A percentile compares a stretch with the other conserved stretches of the same genome.
Conservation (phyloP, 345 rosid species). For the Hirschfeldia incana region DNA sequence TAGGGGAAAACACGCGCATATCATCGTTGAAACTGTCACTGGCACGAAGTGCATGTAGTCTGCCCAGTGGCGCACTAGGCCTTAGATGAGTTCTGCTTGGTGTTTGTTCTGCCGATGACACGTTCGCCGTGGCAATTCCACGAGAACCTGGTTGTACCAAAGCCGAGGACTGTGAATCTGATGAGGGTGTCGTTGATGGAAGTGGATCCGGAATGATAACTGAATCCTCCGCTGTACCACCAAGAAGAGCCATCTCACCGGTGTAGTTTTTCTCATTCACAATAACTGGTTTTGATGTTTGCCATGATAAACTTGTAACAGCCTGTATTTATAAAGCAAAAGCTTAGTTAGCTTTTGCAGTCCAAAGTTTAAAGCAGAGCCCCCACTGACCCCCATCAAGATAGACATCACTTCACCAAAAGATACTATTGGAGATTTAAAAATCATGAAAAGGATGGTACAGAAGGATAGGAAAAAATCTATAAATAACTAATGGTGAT, state of each 20-base stretch:
- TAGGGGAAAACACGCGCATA: constrained; percentile 95
- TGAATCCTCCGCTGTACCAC: constrained; percentile 84
- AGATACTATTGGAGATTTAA: constrained; percentile 9
- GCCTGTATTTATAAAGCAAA: constrained; percentile 53
- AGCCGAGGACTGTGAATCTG: constrained; percentile 52
- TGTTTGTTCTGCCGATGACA: constrained; percentile 64
- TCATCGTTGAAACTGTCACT: constrained; percentile 76
- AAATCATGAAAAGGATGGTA: constrained; percentile 3
- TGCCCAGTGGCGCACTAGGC: constrained; percentile 68
- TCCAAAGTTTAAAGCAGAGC: constrained; percentile 1
- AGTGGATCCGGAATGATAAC: constrained; percentile 97
- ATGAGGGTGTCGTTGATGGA: constrained; percentile 66
- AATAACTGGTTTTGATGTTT: constrained; percentile 83
- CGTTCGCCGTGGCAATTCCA: constrained; percentile 42
- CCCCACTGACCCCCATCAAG: background rate
- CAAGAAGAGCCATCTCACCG: constrained; percentile 89
- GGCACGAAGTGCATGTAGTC: constrained; percentile 74
- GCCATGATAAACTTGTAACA: constrained; percentile 95
- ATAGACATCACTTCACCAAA: constrained; percentile 15
- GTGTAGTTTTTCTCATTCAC: constrained; percentile 79
- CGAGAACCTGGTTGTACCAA: constrained; percentile 47
- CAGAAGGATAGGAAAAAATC: background rate
- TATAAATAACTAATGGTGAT: constrained; percentile 3
- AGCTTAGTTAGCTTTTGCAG: background rate
- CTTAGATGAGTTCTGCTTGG: constrained; percentile 63